A percentile compares a stretch with the other conserved stretches of the same genome.
Evolutionary conservation across 2,329 filamentous ascomycete genomes (phyloP).

Genomic region (Phyllosticta citribraziliensis): DNA sequence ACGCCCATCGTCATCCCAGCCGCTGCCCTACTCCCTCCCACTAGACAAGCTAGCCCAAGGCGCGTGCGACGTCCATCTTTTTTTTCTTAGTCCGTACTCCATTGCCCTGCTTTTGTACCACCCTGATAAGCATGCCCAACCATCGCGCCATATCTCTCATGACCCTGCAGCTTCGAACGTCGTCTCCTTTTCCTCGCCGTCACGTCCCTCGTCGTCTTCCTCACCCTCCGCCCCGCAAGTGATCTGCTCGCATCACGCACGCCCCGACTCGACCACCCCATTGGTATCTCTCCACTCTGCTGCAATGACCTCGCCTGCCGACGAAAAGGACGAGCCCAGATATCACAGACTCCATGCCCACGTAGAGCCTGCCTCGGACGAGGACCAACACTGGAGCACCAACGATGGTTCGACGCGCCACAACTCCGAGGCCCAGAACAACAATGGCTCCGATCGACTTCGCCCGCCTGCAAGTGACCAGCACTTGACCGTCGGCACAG

Average conservation of each 20-base stretch:
- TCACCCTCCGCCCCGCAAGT: neutral
- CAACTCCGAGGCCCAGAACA: constrained; percentile 14
- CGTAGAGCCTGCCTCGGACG: constrained; percentile 25
- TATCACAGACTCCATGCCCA: constrained; percentile 20
- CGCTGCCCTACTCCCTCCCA: too few relatives aligned
- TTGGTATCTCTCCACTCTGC: neutral
- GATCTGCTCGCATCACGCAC: neutral
- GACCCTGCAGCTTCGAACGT: neutral
- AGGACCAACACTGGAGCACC: constrained; percentile 25
- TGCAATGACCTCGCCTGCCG: constrained; percentile 27
- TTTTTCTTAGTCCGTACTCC: neutral
- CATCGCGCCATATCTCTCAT: neutral
- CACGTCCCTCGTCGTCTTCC: neutral
- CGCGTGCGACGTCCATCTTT: neutral
- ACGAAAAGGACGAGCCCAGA: constrained; percentile 27
- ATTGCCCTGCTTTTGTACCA: neutral
- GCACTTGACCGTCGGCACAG: constrained; percentile 17
- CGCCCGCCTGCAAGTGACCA: constrained; percentile 1
- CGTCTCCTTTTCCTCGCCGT: neutral
- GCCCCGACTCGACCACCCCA: neutral
- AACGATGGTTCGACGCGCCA: constrained; percentile 25
- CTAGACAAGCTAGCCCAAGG: neutral
- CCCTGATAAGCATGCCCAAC: neutral
- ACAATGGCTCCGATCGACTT: neutral
- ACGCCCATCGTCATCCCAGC: neutral